Percentiles rank a stretch among this genome's conserved stretches.
Evolutionary conservation across 176 grass and related monocot species (phyloP).

Genomic region (Carex littledalei): DNA sequence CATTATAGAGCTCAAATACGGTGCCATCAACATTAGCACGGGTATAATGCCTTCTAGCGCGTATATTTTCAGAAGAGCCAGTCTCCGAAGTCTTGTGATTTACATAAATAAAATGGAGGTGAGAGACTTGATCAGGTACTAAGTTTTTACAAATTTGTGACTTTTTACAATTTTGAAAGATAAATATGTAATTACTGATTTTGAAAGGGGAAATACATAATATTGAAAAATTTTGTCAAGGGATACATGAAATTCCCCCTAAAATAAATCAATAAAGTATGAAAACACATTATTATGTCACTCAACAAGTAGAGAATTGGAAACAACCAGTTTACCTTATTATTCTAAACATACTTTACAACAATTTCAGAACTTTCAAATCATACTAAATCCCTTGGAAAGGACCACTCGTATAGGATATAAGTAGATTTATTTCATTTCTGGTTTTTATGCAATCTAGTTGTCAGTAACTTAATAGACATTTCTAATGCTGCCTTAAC

Average conservation of each 20-base stretch:
- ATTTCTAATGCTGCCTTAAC: too few species aligned
- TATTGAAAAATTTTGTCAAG: background rate
- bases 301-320: background rate
- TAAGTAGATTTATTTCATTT: background rate
- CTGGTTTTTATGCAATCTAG: too few species aligned
- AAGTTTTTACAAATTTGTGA: too few species aligned
- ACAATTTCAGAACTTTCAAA: background rate
- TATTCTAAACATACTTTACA: background rate
- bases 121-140: background rate
- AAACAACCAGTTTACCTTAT: background rate
- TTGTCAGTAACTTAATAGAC: too few species aligned
- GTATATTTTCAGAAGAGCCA: slow-evolving; percentile 26
- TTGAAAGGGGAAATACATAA: background rate
- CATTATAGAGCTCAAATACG: slow-evolving; percentile 38
- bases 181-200: too few species aligned
- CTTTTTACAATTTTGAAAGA: too few species aligned
- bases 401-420: background rate
- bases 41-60: slow-evolving; percentile 40
- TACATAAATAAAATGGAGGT: background rate
- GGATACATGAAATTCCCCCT: background rate
- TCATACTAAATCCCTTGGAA: background rate
- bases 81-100: background rate
- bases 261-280: background rate
- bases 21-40: slow-evolving; percentile 37
- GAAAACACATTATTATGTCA: background rate